Conservation (phyloP, 305 asterid species). For the Plantago lanceolata region DNA sequence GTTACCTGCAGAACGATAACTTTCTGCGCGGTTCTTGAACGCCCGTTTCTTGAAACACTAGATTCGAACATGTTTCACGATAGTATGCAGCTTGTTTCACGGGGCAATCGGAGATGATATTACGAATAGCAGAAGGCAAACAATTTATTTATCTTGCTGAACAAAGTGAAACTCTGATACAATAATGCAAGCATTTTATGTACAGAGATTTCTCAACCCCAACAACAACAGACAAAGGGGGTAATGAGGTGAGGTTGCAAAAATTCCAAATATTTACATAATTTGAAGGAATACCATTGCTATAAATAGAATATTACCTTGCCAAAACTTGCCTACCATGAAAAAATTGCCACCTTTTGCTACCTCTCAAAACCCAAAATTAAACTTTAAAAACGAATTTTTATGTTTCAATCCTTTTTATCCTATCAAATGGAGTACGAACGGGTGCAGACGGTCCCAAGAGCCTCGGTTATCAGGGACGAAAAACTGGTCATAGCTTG, state of each 20-base stretch:
- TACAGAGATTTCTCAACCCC: slow-evolving; percentile 35
- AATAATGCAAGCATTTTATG: slow-evolving; percentile 40
- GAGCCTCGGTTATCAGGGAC: slow-evolving; percentile 68
- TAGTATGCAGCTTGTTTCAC: background rate
- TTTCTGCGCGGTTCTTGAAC: too few relatives aligned
- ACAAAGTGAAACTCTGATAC: slow-evolving; percentile 33
- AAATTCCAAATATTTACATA: slow-evolving; percentile 63
- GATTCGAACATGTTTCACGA: background rate
- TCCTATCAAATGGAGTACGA: slow-evolving; percentile 65
- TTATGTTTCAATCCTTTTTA: background rate
- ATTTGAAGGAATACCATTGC: slow-evolving; percentile 20
- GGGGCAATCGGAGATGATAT: background rate
- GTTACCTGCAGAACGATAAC: too few relatives aligned
- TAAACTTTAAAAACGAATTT: background rate
- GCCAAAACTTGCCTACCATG: slow-evolving; percentile 30
- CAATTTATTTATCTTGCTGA: slow-evolving; percentile 37
- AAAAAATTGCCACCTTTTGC: slow-evolving; percentile 36
- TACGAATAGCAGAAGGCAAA: slow-evolving; percentile 17
- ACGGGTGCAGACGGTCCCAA: slow-evolving; percentile 66
- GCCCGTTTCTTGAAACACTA: background rate
- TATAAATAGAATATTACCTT: slow-evolving; percentile 12
- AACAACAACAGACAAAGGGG: slow-evolving; percentile 24
- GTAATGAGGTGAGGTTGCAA: slow-evolving; percentile 25
- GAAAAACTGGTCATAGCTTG: slow-evolving; percentile 98
- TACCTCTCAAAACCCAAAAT: slow-evolving; percentile 11